phyloP scores from a whole-genome alignment of 2,329 filamentous ascomycete species.

The Thermoascus crustaceus region DNA sequence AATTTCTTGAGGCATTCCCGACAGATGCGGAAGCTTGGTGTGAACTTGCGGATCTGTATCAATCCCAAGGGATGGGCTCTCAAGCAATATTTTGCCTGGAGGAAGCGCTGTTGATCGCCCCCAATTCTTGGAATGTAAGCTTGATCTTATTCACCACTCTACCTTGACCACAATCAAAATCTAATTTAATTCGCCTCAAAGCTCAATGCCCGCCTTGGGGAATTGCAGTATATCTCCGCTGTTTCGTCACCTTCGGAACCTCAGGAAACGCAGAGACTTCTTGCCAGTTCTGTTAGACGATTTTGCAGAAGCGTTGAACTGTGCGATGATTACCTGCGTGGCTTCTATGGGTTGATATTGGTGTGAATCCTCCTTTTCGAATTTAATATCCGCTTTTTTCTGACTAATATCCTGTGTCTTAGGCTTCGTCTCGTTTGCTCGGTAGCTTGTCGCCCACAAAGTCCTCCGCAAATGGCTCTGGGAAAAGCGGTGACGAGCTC shows the following conservation, averaged over 20 bases:
- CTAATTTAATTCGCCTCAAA: slow-evolving; percentile 27
- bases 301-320: slow-evolving; percentile 89
- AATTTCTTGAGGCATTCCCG: slow-evolving; percentile 72
- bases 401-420: background rate
- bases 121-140: slow-evolving; percentile 93
- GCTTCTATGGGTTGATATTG: slow-evolving; percentile 84
- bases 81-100: slow-evolving; percentile 86
- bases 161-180: background rate
- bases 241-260: slow-evolving; percentile 22
- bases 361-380: slow-evolving; percentile 38
- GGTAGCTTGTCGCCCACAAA: slow-evolving; percentile 12
- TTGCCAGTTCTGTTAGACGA: slow-evolving; percentile 68
- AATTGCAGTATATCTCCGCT: slow-evolving; percentile 65
- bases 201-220: slow-evolving; percentile 81
- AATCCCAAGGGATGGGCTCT: slow-evolving; percentile 65
- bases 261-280: slow-evolving; percentile 38
- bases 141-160: slow-evolving; percentile 7
- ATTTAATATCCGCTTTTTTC: background rate
- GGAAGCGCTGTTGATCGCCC: slow-evolving; percentile 76
- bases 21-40: slow-evolving; percentile 92
- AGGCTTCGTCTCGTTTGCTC: slow-evolving; percentile 23
- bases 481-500: slow-evolving; percentile 7
- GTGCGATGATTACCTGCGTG: slow-evolving; percentile 84
- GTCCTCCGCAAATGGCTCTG: slow-evolving; percentile 5
- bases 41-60: slow-evolving; percentile 81